These are phyloP conservation scores for Articulospora tetracladia DNA, from an alignment of 495 filamentous ascomycete species.

Conservation along the genomic window DNA sequence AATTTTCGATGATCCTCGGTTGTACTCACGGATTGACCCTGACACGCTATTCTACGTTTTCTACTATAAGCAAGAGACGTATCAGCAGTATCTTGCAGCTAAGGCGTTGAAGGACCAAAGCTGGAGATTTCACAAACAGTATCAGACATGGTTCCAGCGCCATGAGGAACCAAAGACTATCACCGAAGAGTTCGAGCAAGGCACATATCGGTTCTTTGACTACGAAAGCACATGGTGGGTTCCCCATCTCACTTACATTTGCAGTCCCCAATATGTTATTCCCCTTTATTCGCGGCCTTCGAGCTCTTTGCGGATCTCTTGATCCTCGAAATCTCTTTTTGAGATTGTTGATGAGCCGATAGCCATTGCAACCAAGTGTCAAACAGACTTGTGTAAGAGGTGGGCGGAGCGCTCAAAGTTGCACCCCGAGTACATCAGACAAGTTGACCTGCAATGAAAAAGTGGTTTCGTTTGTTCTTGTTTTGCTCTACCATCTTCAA, in stretches of 20 bases:
- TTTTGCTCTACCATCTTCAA: constrained; percentile 1
- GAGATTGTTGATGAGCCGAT: not conserved
- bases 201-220: constrained; percentile 98
- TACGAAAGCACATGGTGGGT: constrained; percentile 98
- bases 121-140: constrained; percentile 99
- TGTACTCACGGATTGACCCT: constrained; percentile 87
- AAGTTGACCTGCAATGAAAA: too few species aligned
- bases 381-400: not conserved
- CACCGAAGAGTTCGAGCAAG: constrained; percentile 97
- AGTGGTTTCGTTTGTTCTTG: not conserved
- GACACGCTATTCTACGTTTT: constrained; percentile 99
- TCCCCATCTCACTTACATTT: constrained; percentile 10
- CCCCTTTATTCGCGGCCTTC: not conserved
- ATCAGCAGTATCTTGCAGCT: constrained; percentile 94
- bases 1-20: constrained; percentile 83
- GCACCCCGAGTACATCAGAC: not conserved
- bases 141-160: constrained; percentile 98
- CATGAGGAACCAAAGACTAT: constrained; percentile 98
- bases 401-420: not conserved
- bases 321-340: not conserved
- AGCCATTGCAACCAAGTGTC: not conserved
- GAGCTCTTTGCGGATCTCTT: too few species aligned
- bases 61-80: constrained; percentile 95
- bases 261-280: not conserved
- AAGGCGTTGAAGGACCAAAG: constrained; percentile 95